Evolutionary conservation across 2,329 filamentous ascomycete species (phyloP), one percentile per base, ranked within the genome.

Genomic region (Esteya vermicola): DNA sequence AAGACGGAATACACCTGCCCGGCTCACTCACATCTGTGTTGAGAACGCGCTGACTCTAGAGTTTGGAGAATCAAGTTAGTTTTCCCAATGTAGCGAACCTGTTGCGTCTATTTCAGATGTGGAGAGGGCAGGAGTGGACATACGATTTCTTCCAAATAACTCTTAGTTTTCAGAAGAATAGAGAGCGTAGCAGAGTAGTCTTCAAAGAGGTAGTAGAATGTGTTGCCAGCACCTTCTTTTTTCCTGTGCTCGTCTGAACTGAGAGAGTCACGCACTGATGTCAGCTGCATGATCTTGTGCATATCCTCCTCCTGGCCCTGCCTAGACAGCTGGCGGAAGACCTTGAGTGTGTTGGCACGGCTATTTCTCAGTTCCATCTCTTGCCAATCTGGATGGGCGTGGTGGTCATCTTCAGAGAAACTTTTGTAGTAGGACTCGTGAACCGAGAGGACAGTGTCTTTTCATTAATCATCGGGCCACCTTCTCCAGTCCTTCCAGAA

Each of bases 191-290:
- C 71, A 27, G 66, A 65, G 61, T 76, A 79, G 50, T 79, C 75
- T 50, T 81, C 75, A 49, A 80, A 80, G 0, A 80, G 57, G 49
- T 78, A 79, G 52, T 78, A 80, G 56, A 79, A 78, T 3, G 79
- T 57, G 18, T 75, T 61, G 18, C 73, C 75, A 0, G 75, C 67
- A 2, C 67, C 67, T 48, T 78, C 74, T 3, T 54, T 47, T 3
- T 57, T 58, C 6, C 54, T 19, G 43, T 7, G 56, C 13, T 57
- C 52, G 3, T 21, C 13, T 9, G 27, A 28, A n/a, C 37, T 35
- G 39, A 59, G 37, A 9, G 58, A 51, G 28, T 54, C 47, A 10
- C 61, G 56, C 42, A 60, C 50, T 20, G 50, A 55, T 49, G 56
- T 65, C 34, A 65, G 60, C 41, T 61, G 63, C 38, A 64, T 63